A percentile compares a stretch with the other conserved stretches of the same genome.
Evolutionary conservation across 164 flowering plant genomes (phyloP).

Genomic region (Brasenia schreberi): DNA sequence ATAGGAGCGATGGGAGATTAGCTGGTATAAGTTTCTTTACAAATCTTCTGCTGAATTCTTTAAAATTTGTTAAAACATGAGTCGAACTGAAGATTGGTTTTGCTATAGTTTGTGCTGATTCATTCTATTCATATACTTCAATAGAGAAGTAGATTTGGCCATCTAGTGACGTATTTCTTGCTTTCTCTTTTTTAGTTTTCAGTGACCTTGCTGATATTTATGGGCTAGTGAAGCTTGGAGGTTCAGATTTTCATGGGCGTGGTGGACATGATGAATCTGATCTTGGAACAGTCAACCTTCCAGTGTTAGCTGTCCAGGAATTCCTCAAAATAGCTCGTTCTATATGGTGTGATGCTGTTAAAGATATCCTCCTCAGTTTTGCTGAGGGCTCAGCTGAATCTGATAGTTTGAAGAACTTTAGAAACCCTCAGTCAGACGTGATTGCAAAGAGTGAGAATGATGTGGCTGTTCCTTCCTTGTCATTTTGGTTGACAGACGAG

Average conservation of each 20-base stretch:
- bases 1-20: constrained; percentile 79
- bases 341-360: constrained; percentile 63
- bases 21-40: constrained; percentile 31
- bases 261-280: constrained; percentile 63
- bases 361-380: constrained; percentile 31
- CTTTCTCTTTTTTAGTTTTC: constrained; percentile 23
- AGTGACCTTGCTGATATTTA: constrained; percentile 67
- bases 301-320: constrained; percentile 39
- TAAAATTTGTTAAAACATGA: too few relatives aligned
- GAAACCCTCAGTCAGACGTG: constrained; percentile 16
- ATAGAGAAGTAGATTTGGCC: too few relatives aligned
- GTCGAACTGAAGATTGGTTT: too few relatives aligned
- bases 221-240: constrained; percentile 79
- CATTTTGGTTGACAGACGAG: constrained; percentile 56
- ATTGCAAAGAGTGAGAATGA: constrained; percentile 11
- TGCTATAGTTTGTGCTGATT: background rate
- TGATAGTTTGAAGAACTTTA: constrained; percentile 33
- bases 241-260: constrained; percentile 88
- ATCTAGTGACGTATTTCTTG: background rate
- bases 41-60: background rate
- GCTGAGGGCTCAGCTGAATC: constrained; percentile 28
- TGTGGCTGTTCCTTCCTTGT: constrained; percentile 35
- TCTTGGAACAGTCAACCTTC: constrained; percentile 76
- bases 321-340: constrained; percentile 80
- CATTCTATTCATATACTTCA: background rate